phyloP scores from a whole-genome alignment of 73 alveolate species.

The Paramecium biaurelia region DNA sequence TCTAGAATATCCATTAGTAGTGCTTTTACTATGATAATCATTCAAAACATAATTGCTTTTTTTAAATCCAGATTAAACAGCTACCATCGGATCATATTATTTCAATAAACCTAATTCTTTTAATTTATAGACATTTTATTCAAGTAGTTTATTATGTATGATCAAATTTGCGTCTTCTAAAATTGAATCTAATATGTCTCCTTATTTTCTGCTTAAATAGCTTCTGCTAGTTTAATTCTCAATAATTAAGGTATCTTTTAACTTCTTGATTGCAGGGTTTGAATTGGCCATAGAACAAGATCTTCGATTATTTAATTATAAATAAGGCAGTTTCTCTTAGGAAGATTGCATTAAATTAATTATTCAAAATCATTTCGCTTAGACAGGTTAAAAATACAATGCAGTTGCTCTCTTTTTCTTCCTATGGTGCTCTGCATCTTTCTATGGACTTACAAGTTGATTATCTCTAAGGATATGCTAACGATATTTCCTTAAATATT shows the following conservation, averaged over 20 bases:
- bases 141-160: neutral
- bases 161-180: constrained; percentile 36
- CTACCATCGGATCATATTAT: neutral
- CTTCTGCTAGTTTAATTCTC: neutral
- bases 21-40: constrained; percentile 49
- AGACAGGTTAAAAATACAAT: neutral
- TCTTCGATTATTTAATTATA: neutral
- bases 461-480: neutral
- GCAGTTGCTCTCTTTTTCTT: neutral
- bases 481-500: neutral
- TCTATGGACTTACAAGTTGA: neutral
- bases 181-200: neutral
- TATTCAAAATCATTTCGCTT: neutral
- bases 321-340: neutral
- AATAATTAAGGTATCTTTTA: neutral
- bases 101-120: constrained; percentile 17
- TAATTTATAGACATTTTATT: neutral
- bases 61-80: neutral
- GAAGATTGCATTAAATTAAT: neutral
- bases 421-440: neutral
- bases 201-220: neutral
- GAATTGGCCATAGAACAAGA: neutral
- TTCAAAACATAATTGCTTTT: constrained; percentile 41
- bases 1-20: constrained; percentile 48
- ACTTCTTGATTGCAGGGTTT: constrained; percentile 27